These are phyloP conservation scores for Aspergillus pseudoterreus DNA, from an alignment of 2,329 filamentous ascomycete genomes.

Conservation along the genomic window DNA sequence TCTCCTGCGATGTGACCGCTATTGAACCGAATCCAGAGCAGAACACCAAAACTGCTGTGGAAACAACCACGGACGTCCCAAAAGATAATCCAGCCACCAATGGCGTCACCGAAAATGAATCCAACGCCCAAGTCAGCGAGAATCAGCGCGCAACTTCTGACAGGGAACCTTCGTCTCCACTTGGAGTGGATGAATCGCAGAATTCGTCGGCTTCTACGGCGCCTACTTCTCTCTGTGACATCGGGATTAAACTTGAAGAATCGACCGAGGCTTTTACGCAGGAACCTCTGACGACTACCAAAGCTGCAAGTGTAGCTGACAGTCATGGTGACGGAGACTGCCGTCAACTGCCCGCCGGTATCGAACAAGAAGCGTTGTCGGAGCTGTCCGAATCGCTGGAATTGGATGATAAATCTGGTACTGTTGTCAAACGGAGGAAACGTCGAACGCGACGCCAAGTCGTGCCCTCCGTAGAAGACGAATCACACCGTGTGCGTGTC, in stretches of 20 bases:
- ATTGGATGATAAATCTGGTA: conserved; percentile 24
- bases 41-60: conserved; percentile 7
- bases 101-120: conserved; percentile 1
- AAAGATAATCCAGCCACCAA: not conserved
- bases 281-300: not conserved
- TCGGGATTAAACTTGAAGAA: conserved; percentile 10
- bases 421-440: conserved; percentile 14
- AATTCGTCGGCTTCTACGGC: conserved; percentile 33
- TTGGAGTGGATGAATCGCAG: conserved; percentile 28
- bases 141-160: conserved; percentile 15
- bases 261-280: conserved; percentile 8
- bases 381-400: conserved; percentile 25
- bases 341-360: conserved; percentile 10
- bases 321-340: conserved; percentile 9
- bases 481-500: conserved; percentile 44
- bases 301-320: conserved; percentile 1
- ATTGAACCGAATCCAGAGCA: conserved; percentile 17
- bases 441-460: conserved; percentile 22
- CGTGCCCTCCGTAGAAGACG: conserved; percentile 37
- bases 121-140: conserved; percentile 5
- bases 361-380: conserved; percentile 20
- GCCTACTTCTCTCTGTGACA: conserved; percentile 34
- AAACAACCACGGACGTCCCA: not conserved
- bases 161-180: conserved; percentile 25
- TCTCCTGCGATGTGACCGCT: conserved; percentile 25